Conservation (phyloP, 805 yeast species). For the Candida chauliodis region DNA sequence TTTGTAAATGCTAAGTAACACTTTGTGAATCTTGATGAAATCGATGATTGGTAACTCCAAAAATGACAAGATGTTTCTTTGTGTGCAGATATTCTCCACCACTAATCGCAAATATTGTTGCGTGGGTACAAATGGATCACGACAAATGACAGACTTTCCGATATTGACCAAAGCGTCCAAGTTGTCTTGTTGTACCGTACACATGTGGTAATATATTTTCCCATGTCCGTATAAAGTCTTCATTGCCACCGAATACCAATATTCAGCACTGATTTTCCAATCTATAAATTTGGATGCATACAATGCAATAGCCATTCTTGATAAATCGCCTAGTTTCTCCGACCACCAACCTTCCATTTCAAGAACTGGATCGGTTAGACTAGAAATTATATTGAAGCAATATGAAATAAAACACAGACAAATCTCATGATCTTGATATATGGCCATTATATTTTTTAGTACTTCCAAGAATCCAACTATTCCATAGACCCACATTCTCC, state of each 20-base stretch:
- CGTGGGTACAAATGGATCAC: constrained; percentile 82
- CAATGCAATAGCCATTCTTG: constrained; percentile 83
- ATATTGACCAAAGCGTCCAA: constrained; percentile 75
- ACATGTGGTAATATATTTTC: constrained; percentile 80
- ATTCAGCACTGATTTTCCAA: constrained; percentile 80
- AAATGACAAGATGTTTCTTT: constrained; percentile 55
- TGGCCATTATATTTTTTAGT: constrained; percentile 66
- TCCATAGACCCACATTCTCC: constrained; percentile 84
- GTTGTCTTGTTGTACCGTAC: constrained; percentile 77
- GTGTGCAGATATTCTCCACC: constrained; percentile 73
- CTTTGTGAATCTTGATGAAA: constrained; percentile 65
- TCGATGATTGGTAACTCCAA: constrained; percentile 58
- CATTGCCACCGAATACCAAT: constrained; percentile 77
- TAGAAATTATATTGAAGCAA: constrained; percentile 59
- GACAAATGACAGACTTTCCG: constrained; percentile 74
- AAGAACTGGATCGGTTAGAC: constrained; percentile 50
- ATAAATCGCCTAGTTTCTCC: constrained; percentile 80
- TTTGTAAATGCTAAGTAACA: constrained; percentile 53
- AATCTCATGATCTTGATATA: constrained; percentile 74
- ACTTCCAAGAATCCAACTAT: constrained; percentile 78
- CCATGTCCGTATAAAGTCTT: constrained; percentile 79
- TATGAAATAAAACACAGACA: constrained; percentile 72
- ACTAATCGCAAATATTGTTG: constrained; percentile 73
- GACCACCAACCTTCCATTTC: constrained; percentile 76
- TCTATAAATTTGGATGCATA: constrained; percentile 77